These are phyloP conservation scores for Apiospora sp. DNA, from an alignment of 2,329 filamentous ascomycete genomes.

Conservation along the genomic window DNA sequence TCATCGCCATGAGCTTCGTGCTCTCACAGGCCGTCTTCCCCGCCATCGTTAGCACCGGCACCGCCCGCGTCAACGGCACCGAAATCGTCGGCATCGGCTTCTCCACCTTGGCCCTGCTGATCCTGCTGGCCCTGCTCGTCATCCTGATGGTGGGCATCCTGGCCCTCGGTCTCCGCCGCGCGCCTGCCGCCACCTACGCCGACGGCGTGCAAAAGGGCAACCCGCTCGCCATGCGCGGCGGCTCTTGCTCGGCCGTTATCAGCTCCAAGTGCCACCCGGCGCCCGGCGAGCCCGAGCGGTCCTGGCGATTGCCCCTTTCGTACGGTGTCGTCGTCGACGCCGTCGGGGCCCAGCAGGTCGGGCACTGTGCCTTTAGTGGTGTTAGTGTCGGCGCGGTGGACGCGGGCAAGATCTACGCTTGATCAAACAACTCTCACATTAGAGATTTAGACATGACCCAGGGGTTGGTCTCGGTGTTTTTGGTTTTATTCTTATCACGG, in stretches of 20 bases:
- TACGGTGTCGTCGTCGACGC: conserved; percentile 57
- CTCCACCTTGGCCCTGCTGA: conserved; percentile 52
- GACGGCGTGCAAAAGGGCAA: conserved; percentile 51
- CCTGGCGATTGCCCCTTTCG: conserved; percentile 48
- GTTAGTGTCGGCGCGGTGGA: conserved; percentile 44
- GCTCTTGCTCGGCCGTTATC: conserved; percentile 61
- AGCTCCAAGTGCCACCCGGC: conserved; percentile 56
- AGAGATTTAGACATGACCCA: neutral
- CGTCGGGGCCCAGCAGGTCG: conserved; percentile 44
- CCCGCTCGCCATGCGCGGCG: conserved; percentile 56
- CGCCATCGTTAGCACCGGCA: conserved; percentile 36
- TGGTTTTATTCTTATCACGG: neutral
- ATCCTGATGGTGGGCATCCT: conserved; percentile 45
- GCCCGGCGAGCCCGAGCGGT: conserved; percentile 35
- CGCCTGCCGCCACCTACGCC: conserved; percentile 45
- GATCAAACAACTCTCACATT: neutral
- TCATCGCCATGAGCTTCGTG: conserved; percentile 53
- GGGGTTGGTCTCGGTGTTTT: neutral
- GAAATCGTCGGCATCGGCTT: conserved; percentile 48
- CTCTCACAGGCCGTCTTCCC: conserved; percentile 55
- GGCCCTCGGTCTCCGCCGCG: conserved; percentile 50
- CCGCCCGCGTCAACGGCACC: conserved; percentile 18
- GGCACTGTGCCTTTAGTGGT: conserved; percentile 55
- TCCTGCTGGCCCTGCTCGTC: conserved; percentile 51
- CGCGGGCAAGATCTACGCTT: conserved; percentile 49